Base-by-base conservation (phyloP, 441 rosid species). In the Croton laevigatus region DNA sequence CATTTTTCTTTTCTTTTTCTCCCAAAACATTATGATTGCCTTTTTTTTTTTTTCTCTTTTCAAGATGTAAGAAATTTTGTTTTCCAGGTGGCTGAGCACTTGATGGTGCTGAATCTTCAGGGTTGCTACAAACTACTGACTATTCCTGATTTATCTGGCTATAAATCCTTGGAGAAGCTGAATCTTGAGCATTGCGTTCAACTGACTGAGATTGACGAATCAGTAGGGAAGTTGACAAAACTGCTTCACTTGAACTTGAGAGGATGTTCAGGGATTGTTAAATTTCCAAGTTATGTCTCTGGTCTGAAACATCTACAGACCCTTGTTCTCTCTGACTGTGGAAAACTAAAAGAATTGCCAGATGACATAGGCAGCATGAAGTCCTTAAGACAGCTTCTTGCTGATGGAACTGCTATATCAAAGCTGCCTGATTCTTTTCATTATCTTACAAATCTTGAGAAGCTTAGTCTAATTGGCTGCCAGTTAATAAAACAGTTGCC, bases 121-220 rank as follows among this genome's bases (percentile, higher is more conserved):
- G 4, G 32, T 42, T 82, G 77, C 3, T 17, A 61, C n/a, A 70
- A n/a, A 13, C 78, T 82, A 0, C 14, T 38, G 22, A 67, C 19
- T 55, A 59, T 73, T n/a, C 80, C 86, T 71, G 86, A 86, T 84
- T 76, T 90, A 60, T 86, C 94, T 42, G 68, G 76, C 49, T 77
- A 66, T 53, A 67, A 34, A 52, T 54, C 40, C 27, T 62, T 81
- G 82, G 80, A 76, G 68, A 78, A 75, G 40, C 74, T 78, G 10
- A 76, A 62, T 48, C 78, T 78, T 0, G 59, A 68, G 68, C 61
- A 59, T 63, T 78, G 84, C 72, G 51, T 7, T 0, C 54, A 70
- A 0, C 71, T 81, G 68, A 65, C 64, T 38, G 2, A 69, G 62
- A 60, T 78, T 40, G 80, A 74, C 36, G 22, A 75, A 54, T 78